These are phyloP conservation scores for Zygosaccharomyces sapae DNA, from an alignment of 1,139 yeast species.

Conservation along the genomic window DNA sequence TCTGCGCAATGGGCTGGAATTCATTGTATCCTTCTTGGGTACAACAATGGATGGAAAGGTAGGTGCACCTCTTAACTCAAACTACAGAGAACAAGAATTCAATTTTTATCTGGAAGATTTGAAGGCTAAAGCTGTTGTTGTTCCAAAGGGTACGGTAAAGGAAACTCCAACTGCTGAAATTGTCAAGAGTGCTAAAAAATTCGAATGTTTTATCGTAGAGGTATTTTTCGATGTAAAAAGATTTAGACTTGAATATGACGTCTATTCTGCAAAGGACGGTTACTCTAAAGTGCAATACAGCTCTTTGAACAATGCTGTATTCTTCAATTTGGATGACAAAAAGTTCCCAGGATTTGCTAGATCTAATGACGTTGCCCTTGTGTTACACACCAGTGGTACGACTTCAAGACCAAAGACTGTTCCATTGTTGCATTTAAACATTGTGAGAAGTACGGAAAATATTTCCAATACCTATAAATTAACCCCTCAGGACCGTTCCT, in stretches of 20 bases:
- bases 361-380: constrained; percentile 53
- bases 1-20: constrained; percentile 55
- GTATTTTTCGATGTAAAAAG: constrained; percentile 43
- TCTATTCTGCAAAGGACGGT: constrained; percentile 36
- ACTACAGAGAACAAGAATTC: constrained; percentile 55
- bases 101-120: constrained; percentile 59
- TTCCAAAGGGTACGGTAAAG: constrained; percentile 46
- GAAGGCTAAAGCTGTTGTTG: constrained; percentile 51
- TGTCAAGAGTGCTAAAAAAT: constrained; percentile 47
- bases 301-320: constrained; percentile 33
- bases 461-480: constrained; percentile 55
- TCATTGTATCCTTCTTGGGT: constrained; percentile 51
- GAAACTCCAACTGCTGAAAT: constrained; percentile 40
- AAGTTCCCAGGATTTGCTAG: constrained; percentile 42
- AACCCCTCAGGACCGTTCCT: constrained; percentile 46
- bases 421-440: constrained; percentile 58
- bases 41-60: constrained; percentile 50
- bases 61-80: constrained; percentile 64
- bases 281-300: constrained; percentile 31
- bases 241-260: constrained; percentile 41
- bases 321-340: constrained; percentile 27
- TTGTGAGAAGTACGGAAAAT: constrained; percentile 54
- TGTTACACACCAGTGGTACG: constrained; percentile 67
- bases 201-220: constrained; percentile 48
- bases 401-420: constrained; percentile 72